These are phyloP conservation scores for Clitoria ternatea DNA, from an alignment of 306 rosid genomes.

Conservation along the genomic window DNA sequence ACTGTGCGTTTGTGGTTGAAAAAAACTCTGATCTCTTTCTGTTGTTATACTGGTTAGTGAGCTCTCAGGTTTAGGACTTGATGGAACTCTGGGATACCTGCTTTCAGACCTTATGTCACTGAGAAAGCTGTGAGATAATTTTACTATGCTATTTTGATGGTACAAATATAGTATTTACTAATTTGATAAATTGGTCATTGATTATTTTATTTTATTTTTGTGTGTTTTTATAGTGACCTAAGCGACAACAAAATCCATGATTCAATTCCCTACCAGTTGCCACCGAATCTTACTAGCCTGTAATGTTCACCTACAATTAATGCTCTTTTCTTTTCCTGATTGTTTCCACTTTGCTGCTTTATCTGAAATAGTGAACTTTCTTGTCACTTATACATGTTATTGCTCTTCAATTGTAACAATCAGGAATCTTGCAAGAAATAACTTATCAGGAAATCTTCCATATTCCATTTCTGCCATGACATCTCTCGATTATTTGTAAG, in stretches of 20 bases:
- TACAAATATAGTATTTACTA: not conserved
- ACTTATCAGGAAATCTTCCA: conserved; percentile 86
- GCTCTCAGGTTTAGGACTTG: conserved; percentile 79
- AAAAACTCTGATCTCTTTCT: conserved; percentile 22
- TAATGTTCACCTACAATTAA: conserved; percentile 29
- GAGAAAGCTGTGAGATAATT: conserved; percentile 64
- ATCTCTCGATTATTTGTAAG: conserved; percentile 79
- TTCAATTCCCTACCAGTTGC: conserved; percentile 76
- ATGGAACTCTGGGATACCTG: conserved; percentile 85
- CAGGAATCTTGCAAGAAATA: conserved; percentile 86
- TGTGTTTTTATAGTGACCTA: conserved; percentile 54
- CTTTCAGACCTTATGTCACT: conserved; percentile 74
- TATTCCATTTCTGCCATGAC: conserved; percentile 75
- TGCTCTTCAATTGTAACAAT: conserved; percentile 1
- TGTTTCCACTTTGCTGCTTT: conserved; percentile 14
- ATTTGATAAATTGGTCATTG: not conserved
- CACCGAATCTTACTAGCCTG: conserved; percentile 97
- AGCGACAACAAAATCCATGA: conserved; percentile 83
- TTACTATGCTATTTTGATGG: not conserved
- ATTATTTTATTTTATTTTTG: not conserved
- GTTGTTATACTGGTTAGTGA: conserved; percentile 45
- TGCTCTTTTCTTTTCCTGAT: conserved; percentile 6
- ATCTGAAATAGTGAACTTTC: not conserved
- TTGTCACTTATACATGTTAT: not conserved
- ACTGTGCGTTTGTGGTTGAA: not conserved